Evolutionary conservation across 2,329 filamentous ascomycete species (phyloP), one percentile per base, ranked within the genome.

Genomic region (Ascochyta viciae-villosae): DNA sequence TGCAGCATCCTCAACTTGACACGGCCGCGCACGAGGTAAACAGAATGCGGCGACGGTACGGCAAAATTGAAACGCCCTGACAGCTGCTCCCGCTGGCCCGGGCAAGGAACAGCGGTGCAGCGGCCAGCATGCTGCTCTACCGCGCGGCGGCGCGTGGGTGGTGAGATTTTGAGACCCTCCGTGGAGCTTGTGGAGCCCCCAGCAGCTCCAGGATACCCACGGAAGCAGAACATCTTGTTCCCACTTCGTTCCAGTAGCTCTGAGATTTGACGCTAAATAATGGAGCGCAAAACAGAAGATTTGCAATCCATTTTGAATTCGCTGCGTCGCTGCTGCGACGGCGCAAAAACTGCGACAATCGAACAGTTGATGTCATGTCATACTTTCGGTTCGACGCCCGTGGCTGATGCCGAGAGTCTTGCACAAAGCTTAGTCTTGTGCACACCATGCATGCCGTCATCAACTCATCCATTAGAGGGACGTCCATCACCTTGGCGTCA

Each of bases 391-490:
- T 48, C 60, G 51, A 60, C 51, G 57, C 45, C 52, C 50, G 58
- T 60, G 61, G 61, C 64, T 65, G 60, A 53, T 60, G 66, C 65
- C 67, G 54, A 69, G 66, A 54, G 47, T 65, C 64, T 66, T 70
- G 63, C 62, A 62, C 60, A 64, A 70, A 68, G 67, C 67, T 70
- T 70, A 65, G 60, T 48, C 46, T 39, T 53, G 38, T 41, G 27
- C 29, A 38, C 52, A 41, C 27, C 53, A 61, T 61, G 59, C 64
- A 67, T 63, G 54, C 54, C 58, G 60, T 63, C 63, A 63, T 65
- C 60, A 62, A 56, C 34, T 48, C 43, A 39, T 41, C 38, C 39
- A 31, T 48, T 48, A 16, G 31, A 46, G 43, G 19, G 16, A 16
- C 27, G 60, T 60, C 57, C 54, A 54, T 54, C 44, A 22, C 47